Evolutionary conservation across 2,329 filamentous ascomycete species (phyloP), one percentile per base, ranked within the genome.

Genomic region (Paecilomyces niveus): DNA sequence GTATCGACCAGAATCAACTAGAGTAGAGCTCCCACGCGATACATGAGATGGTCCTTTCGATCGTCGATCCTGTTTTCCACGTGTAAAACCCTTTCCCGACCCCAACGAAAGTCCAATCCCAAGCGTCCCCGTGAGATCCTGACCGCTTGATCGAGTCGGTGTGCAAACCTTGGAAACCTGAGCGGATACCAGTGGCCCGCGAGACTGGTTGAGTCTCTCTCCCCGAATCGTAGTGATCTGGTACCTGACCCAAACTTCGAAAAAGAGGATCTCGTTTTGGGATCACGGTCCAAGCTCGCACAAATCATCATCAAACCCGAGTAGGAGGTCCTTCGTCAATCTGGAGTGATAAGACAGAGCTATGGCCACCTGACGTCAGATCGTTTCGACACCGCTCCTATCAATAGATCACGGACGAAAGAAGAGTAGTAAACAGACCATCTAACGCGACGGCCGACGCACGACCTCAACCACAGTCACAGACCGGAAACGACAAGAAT

Each of bases 311-410:
- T 45, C 7, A n/a, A n/a, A n/a, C 15, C n/a, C n/a, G 39, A 7
- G 24, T 5, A 26, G 24, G 5, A 26, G 24, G 24, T 26, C 24
- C 24, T 18, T 45, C 13, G 50, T 26, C 21, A n/a, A 52, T 52
- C 50, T 52, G 50, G 50, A 52, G 35, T 39, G 13, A 39, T n/a
- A 26, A 50, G n/a, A 29, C 9, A 39, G 57, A 64, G 58, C 59
- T 54, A 54, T 55, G 56, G 56, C 61, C 63, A 59, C 50, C 56
- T 65, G 64, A 66, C 63, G 63, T 66, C 64, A 66, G 57, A 9
- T 8, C 31, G 22, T 0, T 8, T 7, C 49, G 49, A 18, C 35
- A 45, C 50, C 50, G 18, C 21, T 29, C 26, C 8, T 29, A n/a
- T 29, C 26, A 29, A 29, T 29, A 29, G 26, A 29, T 29, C 24